Conservation (phyloP, 2,329 filamentous ascomycete genomes). For the Aschersonia sp. region DNA sequence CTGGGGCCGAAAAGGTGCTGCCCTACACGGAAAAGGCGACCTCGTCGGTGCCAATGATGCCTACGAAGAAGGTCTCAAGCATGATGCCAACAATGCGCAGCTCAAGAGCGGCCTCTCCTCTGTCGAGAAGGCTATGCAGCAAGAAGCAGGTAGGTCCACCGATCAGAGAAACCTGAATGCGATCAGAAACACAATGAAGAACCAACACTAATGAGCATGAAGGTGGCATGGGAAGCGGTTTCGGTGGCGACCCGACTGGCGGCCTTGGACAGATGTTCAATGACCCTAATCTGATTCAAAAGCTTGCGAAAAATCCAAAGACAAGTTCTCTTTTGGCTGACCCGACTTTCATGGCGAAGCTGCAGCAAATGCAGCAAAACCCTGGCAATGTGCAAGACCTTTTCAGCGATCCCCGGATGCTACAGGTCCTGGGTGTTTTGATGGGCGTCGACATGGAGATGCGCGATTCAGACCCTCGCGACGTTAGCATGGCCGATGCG, state of each 20-base stretch:
- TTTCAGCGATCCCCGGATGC: constrained; percentile 79
- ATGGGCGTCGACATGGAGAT: constrained; percentile 81
- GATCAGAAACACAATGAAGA: neutral
- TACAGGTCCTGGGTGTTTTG: constrained; percentile 85
- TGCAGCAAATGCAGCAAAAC: constrained; percentile 69
- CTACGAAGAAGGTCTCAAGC: constrained; percentile 86
- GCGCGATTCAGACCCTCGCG: constrained; percentile 27
- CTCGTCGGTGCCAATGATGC: constrained; percentile 75
- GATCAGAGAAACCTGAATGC: neutral
- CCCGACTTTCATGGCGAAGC: constrained; percentile 75
- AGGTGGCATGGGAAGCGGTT: constrained; percentile 10
- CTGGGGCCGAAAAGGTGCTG: constrained; percentile 85
- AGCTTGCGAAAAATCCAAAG: constrained; percentile 90
- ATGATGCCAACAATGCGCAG: constrained; percentile 82
- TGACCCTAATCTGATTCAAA: constrained; percentile 78
- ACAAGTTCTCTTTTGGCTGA: constrained; percentile 71
- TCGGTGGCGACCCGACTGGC: constrained; percentile 48
- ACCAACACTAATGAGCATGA: neutral
- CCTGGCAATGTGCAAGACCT: constrained; percentile 64
- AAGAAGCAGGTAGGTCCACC: constrained; percentile 19
- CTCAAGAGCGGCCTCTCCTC: constrained; percentile 77
- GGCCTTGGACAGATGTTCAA: constrained; percentile 89
- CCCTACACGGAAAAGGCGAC: constrained; percentile 76
- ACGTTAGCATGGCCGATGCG: constrained; percentile 67
- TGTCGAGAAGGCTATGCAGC: constrained; percentile 77